Percentiles rank a stretch among this genome's conserved stretches.
Conservation (phyloP, 768 basidiomycete genomes). For the Roridomyces roridus region DNA sequence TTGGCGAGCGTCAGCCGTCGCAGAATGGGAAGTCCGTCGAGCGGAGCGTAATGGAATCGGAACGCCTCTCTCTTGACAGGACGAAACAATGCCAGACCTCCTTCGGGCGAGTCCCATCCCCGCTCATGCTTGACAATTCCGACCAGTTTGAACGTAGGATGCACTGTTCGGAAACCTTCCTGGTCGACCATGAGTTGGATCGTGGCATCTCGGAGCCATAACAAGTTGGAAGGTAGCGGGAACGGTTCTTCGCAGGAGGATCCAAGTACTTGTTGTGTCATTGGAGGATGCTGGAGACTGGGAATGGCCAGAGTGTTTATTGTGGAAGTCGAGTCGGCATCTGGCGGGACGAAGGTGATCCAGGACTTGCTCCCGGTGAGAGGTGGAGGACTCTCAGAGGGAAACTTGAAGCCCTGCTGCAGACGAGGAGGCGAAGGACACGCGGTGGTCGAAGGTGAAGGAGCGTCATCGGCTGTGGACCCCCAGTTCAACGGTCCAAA, state of each 20-base stretch:
- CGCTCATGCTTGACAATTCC: slow-evolving; percentile 48
- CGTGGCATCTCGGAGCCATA: slow-evolving; percentile 59
- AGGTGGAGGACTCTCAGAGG: slow-evolving; percentile 12
- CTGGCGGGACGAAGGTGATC: slow-evolving; percentile 4
- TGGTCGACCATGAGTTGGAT: slow-evolving; percentile 82
- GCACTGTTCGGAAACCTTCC: slow-evolving; percentile 76
- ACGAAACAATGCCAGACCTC: slow-evolving; percentile 68
- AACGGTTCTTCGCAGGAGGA: slow-evolving; percentile 14
- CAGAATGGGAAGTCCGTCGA: slow-evolving; percentile 72
- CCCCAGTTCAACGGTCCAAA: slow-evolving; percentile 30
- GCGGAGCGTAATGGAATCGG: slow-evolving; percentile 73
- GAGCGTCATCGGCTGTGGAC: slow-evolving; percentile 13
- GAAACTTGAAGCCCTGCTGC: slow-evolving; percentile 19
- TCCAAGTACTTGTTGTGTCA: slow-evolving; percentile 10
- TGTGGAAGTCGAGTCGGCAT: neutral
- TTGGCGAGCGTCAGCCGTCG: slow-evolving; percentile 70
- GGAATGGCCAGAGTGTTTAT: slow-evolving; percentile 8
- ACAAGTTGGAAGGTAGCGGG: slow-evolving; percentile 44
- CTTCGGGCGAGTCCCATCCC: slow-evolving; percentile 38
- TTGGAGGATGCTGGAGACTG: neutral
- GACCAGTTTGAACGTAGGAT: slow-evolving; percentile 63
- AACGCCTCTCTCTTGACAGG: slow-evolving; percentile 64
- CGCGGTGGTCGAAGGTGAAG: slow-evolving; percentile 4
- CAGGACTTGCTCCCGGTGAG: slow-evolving; percentile 18
- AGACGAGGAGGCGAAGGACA: slow-evolving; percentile 13